A percentile compares a stretch with the other conserved stretches of the same genome.
Conservation (phyloP, 2,329 filamentous ascomycete species). For the Neonectria faginata region DNA sequence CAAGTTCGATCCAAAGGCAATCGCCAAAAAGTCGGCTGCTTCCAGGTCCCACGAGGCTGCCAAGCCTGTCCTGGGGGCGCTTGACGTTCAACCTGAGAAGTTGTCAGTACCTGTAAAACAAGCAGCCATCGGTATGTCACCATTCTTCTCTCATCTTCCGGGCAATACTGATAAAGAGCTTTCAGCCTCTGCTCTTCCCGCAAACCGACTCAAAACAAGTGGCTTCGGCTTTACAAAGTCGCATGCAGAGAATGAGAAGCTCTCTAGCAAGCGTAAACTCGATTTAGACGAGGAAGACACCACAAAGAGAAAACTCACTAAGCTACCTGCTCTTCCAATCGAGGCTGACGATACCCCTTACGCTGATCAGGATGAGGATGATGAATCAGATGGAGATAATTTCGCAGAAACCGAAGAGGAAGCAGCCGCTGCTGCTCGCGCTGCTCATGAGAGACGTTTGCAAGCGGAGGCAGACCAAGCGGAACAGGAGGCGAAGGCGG, state of each 20-base stretch:
- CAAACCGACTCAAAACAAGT: conserved; percentile 79
- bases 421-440: conserved; percentile 84
- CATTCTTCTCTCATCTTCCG: not conserved
- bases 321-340: conserved; percentile 82
- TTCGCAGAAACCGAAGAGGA: conserved; percentile 89
- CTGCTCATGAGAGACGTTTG: conserved; percentile 83
- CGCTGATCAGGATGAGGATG: conserved; percentile 73
- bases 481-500: conserved; percentile 41
- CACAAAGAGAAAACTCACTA: conserved; percentile 88
- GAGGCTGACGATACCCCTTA: conserved; percentile 72
- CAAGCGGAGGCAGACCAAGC: conserved; percentile 64
- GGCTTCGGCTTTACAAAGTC: conserved; percentile 85
- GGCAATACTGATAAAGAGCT: conserved; percentile 40
- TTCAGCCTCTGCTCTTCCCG: conserved; percentile 68
- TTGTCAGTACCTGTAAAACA: conserved; percentile 49
- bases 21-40: conserved; percentile 80
- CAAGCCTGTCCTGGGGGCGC: conserved; percentile 60
- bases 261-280: conserved; percentile 77
- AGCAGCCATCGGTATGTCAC: conserved; percentile 51
- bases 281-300: conserved; percentile 91
- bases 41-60: conserved; percentile 66
- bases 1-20: conserved; percentile 89
- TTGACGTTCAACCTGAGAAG: conserved; percentile 56
- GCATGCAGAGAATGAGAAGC: conserved; percentile 73
- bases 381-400: conserved; percentile 79